phyloP scores from a whole-genome alignment of 345 rosid species.

The Populus ilicifolia region DNA sequence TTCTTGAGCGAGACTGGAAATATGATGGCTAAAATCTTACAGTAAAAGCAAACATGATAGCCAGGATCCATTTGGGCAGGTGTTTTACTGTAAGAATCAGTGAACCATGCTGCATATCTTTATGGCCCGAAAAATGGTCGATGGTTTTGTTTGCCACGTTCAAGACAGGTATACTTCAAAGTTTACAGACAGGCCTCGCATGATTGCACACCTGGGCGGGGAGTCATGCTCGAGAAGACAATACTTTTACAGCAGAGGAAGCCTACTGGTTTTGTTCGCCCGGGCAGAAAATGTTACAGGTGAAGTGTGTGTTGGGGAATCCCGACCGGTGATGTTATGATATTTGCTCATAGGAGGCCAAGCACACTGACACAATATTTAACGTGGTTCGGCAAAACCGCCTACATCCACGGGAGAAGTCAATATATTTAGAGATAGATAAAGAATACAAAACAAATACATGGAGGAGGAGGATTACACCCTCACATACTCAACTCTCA shows the following conservation, averaged over 20 bases:
- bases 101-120: background rate
- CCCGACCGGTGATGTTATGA: too few relatives aligned
- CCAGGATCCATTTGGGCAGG: background rate
- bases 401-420: too few relatives aligned
- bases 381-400: too few relatives aligned
- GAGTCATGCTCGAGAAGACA: background rate
- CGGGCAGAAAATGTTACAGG: too few relatives aligned
- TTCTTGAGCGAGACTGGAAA: background rate
- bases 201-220: background rate
- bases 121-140: background rate
- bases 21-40: background rate
- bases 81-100: background rate
- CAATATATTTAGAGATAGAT: too few relatives aligned
- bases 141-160: background rate
- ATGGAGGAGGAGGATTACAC: too few relatives aligned
- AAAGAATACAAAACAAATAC: too few relatives aligned
- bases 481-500: too few relatives aligned
- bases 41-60: background rate
- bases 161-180: background rate
- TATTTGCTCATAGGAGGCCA: too few relatives aligned
- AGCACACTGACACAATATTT: too few relatives aligned
- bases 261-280: too few relatives aligned
- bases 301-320: too few relatives aligned
- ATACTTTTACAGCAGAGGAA: background rate
- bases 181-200: background rate